Base-by-base conservation (phyloP, 352 stramenopile species). In the Phytopythium chamaehyphon region DNA sequence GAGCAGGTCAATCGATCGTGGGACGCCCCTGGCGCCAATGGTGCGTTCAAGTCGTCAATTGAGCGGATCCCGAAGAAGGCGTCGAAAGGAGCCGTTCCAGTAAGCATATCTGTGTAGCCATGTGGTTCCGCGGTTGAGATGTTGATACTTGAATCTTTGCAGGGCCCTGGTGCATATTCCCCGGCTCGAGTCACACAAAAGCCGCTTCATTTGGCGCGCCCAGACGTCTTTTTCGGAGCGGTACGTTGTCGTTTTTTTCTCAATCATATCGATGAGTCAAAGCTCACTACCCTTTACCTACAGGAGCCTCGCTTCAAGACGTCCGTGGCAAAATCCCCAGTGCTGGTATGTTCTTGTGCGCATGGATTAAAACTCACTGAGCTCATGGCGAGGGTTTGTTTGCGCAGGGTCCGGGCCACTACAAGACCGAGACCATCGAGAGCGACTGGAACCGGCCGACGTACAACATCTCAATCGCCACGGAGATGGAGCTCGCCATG, bases 391-490 rank as follows among this genome's bases (percentile, higher is more conserved):
- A n/a, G n/a, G n/a, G n/a, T n/a, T n/a, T n/a, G n/a, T n/a, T n/a
- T n/a, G n/a, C n/a, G n/a, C 51, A 92, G 82, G 82, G 82, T 14
- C 82, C 82, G 36, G 82, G 82, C 3, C 68, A 86, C 11, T 92
- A 92, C 68, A 88, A 83, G 44, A 80, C 74, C 3, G 65, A 80
- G 15, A 84, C 68, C 1, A 69, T 88, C 35, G 82, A 90, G 37
- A 78, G 69, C 49, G 76, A 88, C 51, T 92, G 82, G 82, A 90
- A 92, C 53, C 76, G 77, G n/a, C 82, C 82, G n/a, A 92, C 82
- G 9, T 85, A 90, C 64, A 92, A 92, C 66, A 89, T 92, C 58
- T 85, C 78, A 14, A 92, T 92, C 55, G 82, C 82, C 19, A 92
- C 82, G 3, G 78, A 92, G 49, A 92, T 92, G 82, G 79, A 91